A percentile compares a stretch with the other conserved stretches of the same genome.
These are phyloP conservation scores for Herpetomonas tarakana DNA, from an alignment of 208 protist genomes.

Conservation along the genomic window DNA sequence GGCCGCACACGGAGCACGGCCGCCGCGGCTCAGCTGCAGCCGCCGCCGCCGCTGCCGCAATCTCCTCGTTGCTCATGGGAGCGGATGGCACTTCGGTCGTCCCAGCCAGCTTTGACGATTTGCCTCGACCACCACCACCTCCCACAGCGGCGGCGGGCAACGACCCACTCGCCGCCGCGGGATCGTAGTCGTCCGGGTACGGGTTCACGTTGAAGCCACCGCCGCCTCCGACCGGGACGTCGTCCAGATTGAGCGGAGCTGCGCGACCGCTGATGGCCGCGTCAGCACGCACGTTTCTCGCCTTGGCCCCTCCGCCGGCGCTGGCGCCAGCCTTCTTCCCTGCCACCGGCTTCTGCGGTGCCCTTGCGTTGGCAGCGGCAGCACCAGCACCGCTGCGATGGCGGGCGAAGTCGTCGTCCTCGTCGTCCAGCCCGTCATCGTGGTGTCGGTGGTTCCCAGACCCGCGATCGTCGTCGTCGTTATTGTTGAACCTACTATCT, in stretches of 20 bases:
- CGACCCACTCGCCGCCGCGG: background rate
- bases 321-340: conserved; percentile 5
- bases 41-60: conserved; percentile 34
- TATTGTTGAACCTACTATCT: too few species aligned
- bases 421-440: too few species aligned
- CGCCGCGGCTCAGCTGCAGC: conserved; percentile 44
- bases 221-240: conserved; percentile 37
- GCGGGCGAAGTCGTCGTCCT: too few species aligned
- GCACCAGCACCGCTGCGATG: too few species aligned
- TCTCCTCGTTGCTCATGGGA: conserved; percentile 21
- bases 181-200: conserved; percentile 14
- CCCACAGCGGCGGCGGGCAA: conserved; percentile 8
- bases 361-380: conserved; percentile 5
- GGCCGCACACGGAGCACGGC: conserved; percentile 57
- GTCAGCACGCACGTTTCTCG: conserved; percentile 1
- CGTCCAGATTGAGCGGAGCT: conserved; percentile 32
- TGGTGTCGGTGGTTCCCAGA: too few species aligned
- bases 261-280: conserved; percentile 1
- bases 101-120: too few species aligned
- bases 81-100: background rate
- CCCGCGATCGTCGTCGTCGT: too few species aligned
- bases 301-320: conserved; percentile 3
- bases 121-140: background rate
- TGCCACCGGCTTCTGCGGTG: conserved; percentile 24
- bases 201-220: conserved; percentile 28